Evolutionary conservation across 2,329 filamentous ascomycete genomes (phyloP), one percentile per base, ranked within the genome.

Genomic region (Cladophialophora immunda): DNA sequence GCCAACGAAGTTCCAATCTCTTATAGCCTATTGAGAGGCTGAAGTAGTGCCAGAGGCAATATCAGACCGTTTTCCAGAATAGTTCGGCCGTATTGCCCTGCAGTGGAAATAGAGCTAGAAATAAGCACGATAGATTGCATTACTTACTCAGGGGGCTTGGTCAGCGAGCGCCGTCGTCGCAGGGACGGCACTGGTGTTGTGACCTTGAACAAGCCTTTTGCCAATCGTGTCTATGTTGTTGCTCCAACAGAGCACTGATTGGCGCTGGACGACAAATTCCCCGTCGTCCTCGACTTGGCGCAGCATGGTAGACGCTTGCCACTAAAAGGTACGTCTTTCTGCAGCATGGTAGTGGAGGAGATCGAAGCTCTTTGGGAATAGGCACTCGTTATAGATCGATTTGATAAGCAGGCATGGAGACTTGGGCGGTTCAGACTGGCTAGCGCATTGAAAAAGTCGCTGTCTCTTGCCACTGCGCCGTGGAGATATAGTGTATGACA

Each of bases 111-210:
- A 50, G 19, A 27, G 45, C 22, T 9, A 13, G 22, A 27, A 50
- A 50, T 25, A 50, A 50, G 22, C 45, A 50, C 45, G 45, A 25
- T 50, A 50, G 45, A 50, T 27, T 50, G 45, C 45, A 50, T 50
- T 50, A 50, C 45, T 50, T 50, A 50, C 45, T 50, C 45, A 50
- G 45, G 45, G 45, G 45, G 45, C 19, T 50, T 50, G 45, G 45
- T 50, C 45, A 50, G 45, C 45, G 45, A 50, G 45, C 22, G 22
- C 45, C 45, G 22, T 50, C 4, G 45, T 50, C 19, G 22, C 45
- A 50, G 3, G 13, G 45, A 25, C 45, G 11, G 22, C 19, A 50
- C 45, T 50, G 45, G 45, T 50, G 45, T 50, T 27, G 45, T 50
- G 45, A 19, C 45, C 45, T 9, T 50, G 45, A 50, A 50, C 45